Conservation (phyloP, 208 protist genomes). For the Trypanosoma platydactyli region DNA sequence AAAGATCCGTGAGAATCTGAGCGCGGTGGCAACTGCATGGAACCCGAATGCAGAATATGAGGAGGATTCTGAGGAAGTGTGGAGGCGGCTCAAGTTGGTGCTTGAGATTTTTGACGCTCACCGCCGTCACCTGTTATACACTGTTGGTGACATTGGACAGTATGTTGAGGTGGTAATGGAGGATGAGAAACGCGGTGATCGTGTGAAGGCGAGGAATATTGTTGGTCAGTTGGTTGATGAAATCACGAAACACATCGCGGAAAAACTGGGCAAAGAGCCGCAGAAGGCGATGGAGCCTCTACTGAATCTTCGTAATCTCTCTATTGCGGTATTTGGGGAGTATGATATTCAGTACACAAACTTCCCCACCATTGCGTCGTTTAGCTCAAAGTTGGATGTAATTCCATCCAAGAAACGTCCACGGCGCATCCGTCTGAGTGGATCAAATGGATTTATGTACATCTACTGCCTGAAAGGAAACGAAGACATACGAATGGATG, state of each 20-base stretch:
- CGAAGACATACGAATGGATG: conserved; percentile 99
- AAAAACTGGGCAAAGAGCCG: conserved; percentile 92
- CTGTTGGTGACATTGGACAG: conserved; percentile 87
- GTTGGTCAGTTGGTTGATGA: conserved; percentile 96
- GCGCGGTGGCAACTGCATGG: conserved; percentile 83
- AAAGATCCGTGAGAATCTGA: conserved; percentile 86
- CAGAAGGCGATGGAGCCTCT: conserved; percentile 95
- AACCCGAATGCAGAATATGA: conserved; percentile 92
- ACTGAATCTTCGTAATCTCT: conserved; percentile 94
- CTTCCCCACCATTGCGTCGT: conserved; percentile 93
- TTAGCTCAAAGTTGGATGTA: conserved; percentile 94
- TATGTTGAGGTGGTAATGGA: conserved; percentile 85
- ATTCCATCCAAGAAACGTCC: conserved; percentile 99
- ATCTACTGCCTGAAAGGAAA: conserved; percentile 99
- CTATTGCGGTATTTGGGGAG: conserved; percentile 97
- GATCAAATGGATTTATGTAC: conserved; percentile 96
- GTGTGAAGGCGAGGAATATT: conserved; percentile 81
- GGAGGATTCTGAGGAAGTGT: conserved; percentile 84
- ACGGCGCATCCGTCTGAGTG: conserved; percentile 95
- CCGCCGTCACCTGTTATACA: conserved; percentile 79
- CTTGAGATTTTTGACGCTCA: conserved; percentile 84
- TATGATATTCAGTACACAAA: conserved; percentile 86
- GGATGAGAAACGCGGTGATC: conserved; percentile 67
- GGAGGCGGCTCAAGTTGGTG: conserved; percentile 57
- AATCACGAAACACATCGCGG: conserved; percentile 94